Base-by-base conservation (phyloP, 179 eudicot genomes). In the Beta corolliflora region DNA sequence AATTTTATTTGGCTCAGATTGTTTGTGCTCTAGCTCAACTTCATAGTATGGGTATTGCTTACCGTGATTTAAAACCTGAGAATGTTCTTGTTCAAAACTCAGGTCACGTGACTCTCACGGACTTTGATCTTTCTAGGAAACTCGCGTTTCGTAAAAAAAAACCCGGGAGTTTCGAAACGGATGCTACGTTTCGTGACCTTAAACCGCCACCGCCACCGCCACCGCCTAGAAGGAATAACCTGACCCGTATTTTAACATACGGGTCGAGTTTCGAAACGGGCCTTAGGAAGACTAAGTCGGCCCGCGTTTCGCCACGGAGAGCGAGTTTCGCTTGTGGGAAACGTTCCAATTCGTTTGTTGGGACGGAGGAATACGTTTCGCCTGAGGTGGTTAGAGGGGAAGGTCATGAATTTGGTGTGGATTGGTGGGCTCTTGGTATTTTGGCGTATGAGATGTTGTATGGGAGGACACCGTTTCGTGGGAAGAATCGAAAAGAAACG, bases 341-440 rank as follows among this genome's bases (percentile, higher is more conserved):
- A 80, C 81, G 94, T 31, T 88, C 94, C 12, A 88, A 93, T 41
- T 94, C 98, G 0, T 94, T 94, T 19, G 98, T 94, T 0, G 98
- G 98, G 0, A 94, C 98, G 18, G 98, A 94, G 75, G 98, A 94
- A 65, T 94, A 94, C 82, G 91, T 94, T 0, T 85, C 98, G 46
- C 98, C 98, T 75, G 97, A 94, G 86, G 87, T 94, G 23, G 89
- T 94, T 0, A 77, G 86, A 7, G 96, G 92, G 0, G 92, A 87
- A 11, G 92, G 96, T 0, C 96, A 94, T 65, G 97, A 90, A 68
- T 94, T 89, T 78, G 88, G 91, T 15, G 94, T 94, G 2, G 98
- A 94, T 44, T 94, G 98, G 97, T 94, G 98, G 98, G 92, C 93
- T 15, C 72, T 94, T 0, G 97, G 98, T 2, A 80, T 94, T 0